A percentile compares a stretch with the other conserved stretches of the same genome.
These are phyloP conservation scores for Strobilomyces echinocephalus DNA, from an alignment of 768 basidiomycete genomes.

Conservation along the genomic window DNA sequence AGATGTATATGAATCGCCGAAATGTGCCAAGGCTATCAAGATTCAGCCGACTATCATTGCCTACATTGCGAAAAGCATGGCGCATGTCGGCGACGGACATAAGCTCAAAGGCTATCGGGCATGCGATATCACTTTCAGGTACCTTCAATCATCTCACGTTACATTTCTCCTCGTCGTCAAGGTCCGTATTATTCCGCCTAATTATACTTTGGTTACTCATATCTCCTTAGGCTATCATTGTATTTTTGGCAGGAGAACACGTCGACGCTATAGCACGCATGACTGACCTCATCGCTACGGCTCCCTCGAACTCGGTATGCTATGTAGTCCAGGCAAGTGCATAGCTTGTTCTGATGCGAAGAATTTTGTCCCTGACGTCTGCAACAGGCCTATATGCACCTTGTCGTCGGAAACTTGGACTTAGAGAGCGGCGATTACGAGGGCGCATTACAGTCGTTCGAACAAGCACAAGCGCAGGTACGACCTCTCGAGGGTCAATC, in stretches of 20 bases:
- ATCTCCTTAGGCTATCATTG: no score
- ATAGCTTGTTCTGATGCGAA: neutral
- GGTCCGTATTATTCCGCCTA: neutral
- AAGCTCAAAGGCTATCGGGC: neutral
- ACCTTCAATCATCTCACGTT: neutral
- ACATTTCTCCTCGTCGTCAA: neutral
- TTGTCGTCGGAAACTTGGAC: neutral
- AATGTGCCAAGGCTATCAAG: neutral
- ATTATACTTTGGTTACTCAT: neutral
- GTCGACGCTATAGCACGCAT: no score
- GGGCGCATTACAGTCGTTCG: neutral
- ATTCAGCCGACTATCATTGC: no score
- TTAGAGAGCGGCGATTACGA: neutral
- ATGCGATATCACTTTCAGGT: neutral
- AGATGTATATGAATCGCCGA: neutral
- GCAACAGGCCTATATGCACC: neutral
- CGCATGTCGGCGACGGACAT: no score
- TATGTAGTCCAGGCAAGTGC: neutral
- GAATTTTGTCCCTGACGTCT: neutral
- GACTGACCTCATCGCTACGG: no score
- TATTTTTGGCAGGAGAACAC: no score
- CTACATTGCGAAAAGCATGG: no score
- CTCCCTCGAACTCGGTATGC: no score
- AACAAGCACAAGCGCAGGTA: neutral
- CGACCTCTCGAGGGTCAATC: neutral